Conservation (phyloP, 1,139 yeast genomes). For the Candida sanyaensis region DNA sequence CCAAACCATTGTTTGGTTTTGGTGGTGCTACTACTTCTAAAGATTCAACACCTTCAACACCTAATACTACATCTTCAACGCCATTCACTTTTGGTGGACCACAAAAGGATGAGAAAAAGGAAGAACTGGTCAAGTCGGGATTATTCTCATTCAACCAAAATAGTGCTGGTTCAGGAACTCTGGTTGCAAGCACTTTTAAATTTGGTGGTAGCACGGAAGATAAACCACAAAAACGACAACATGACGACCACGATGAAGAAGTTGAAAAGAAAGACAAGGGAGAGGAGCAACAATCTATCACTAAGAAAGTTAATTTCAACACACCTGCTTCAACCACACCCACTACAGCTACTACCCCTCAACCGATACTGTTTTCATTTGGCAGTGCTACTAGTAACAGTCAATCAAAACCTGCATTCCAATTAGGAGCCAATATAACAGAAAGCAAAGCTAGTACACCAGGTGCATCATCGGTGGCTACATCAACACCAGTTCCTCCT, state of each 20-base stretch:
- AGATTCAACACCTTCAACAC: neutral
- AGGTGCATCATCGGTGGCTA: neutral
- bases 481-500: slow-evolving; percentile 2
- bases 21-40: slow-evolving; percentile 1
- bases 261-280: neutral
- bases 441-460: neutral
- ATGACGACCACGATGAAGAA: neutral
- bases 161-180: neutral
- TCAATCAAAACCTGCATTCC: slow-evolving; percentile 2
- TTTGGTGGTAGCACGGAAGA: neutral
- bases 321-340: slow-evolving; percentile 4
- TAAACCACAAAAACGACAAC: neutral
- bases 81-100: neutral
- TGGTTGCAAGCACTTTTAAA: neutral
- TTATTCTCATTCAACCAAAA: neutral
- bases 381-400: slow-evolving; percentile 1
- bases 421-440: neutral
- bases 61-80: neutral
- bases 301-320: neutral
- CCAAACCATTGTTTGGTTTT: neutral
- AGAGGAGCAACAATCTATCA: neutral
- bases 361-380: slow-evolving; percentile 6
- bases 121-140: neutral
- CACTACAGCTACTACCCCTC: neutral
- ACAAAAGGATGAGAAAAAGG: neutral